Evolutionary conservation across 192 early-diverging fungal species (phyloP), one percentile per base, ranked within the genome.

Genomic region (Coemansia sp.): DNA sequence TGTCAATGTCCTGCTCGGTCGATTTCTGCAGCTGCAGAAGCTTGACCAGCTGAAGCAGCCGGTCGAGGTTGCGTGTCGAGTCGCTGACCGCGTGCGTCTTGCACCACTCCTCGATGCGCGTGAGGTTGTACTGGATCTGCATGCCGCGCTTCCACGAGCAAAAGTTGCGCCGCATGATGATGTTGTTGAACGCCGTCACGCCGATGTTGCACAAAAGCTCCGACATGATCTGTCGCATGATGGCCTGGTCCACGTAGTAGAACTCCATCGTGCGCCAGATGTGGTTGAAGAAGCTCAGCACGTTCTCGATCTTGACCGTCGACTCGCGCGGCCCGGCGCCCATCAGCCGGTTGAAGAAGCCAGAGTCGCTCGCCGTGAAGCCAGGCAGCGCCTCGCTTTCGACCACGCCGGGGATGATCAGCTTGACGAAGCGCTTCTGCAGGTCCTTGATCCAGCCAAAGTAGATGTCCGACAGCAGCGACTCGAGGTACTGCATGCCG

Each of bases 101-200:
- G 86, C 95, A 98, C 98, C 98, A 99, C 72, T 99, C 98, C 75
- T 97, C 93, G 62, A 99, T 86, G 20, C 95, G 86, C 3, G 92
- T 91, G 48, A 98, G 89, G 61, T 99, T 99, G 83, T 97, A 99
- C 83, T 98, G 95, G 67, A 99, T 95, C 85, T 99, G 98, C 85
- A 96, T 94, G 72, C 94, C 94, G 68, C 97, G 90, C 79, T 99
- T 98, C 94, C 95, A 98, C 23, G 97, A 97, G 83, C 93, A 97
- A 64, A 97, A 99, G 84, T 97, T 97, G 58, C 94, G 91, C 48
- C 98, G 86, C 90, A 97, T 98, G 62, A 99, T 85, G 61, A 99
- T 76, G 78, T 98, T 93, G 83, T 99, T 99, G 69, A 98, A 98
- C 1, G 94, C 90, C 1, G 88, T 88, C 1, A 95, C 91, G 52